Conservation (phyloP, 2,329 filamentous ascomycete species). For the Aureobasidium lini region DNA sequence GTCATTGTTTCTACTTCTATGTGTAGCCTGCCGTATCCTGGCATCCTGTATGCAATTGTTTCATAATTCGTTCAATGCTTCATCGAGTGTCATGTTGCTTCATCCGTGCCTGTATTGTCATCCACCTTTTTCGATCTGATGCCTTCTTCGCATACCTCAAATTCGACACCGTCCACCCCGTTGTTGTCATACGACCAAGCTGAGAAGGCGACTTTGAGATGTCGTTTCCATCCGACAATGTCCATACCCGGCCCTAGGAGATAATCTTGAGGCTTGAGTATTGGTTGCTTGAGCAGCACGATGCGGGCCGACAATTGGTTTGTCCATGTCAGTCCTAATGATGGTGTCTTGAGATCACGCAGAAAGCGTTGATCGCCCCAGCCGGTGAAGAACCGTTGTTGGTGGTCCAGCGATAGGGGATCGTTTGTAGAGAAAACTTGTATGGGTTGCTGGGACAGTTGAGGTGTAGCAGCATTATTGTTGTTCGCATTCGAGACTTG, state of each 20-base stretch:
- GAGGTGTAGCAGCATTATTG: not conserved
- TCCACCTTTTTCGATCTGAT: constrained; percentile 17
- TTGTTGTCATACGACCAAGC: constrained; percentile 57
- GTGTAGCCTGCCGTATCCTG: not conserved
- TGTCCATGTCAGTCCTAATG: constrained; percentile 81
- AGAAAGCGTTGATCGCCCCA: constrained; percentile 61
- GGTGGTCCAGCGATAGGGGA: constrained; percentile 71
- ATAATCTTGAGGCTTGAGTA: constrained; percentile 36
- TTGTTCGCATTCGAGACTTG: not conserved
- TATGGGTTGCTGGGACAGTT: constrained; percentile 1
- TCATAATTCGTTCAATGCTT: not conserved
- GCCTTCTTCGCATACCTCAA: constrained; percentile 66
- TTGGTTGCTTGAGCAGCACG: constrained; percentile 66
- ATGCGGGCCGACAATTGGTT: constrained; percentile 81
- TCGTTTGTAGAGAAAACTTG: constrained; percentile 35
- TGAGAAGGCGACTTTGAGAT: constrained; percentile 85
- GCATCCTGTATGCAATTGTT: not conserved
- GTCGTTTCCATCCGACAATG: constrained; percentile 59
- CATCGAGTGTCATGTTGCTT: not conserved
- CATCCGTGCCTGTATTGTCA: not conserved
- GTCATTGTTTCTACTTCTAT: not conserved
- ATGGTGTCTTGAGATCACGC: constrained; percentile 67
- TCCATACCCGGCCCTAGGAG: constrained; percentile 35
- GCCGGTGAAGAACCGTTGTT: constrained; percentile 90
- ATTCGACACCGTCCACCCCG: constrained; percentile 53